Evolutionary conservation across 305 asterid species (phyloP), one percentile per base, ranked within the genome.

Genomic region (Solanum aculeatissimum): DNA sequence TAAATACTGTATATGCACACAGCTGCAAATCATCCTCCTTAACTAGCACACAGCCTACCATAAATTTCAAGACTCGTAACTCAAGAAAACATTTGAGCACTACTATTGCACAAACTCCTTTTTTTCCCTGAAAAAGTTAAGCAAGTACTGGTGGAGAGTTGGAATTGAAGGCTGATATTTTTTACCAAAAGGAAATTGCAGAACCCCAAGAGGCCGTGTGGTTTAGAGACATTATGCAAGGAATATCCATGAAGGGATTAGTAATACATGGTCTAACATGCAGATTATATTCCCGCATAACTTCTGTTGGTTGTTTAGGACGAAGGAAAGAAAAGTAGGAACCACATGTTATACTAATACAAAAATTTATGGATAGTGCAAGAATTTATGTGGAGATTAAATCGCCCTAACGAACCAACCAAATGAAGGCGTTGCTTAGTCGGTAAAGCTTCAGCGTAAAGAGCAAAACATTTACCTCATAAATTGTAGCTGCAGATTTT

Each of bases 401-500:
- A 66, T 66, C 45, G 4, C 14, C 74, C 74, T 3, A 66, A 25
- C 47, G 4, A 69, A 69, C 77, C 16, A 69, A 19, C 29, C 27
- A 69, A 69, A 69, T 38, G 45, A 66, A 7, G 8, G 25, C 58
- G 25, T 23, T 82, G 47, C 19, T 51, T 65, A 82, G 85, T 65
- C 47, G 23, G 29, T 40, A 79, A 54, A 23, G n/a, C 18, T 42
- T 57, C 49, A 42, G 38, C 42, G 14, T 6, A 49, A 66, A 51
- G 15, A 62, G 74, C 35, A 25, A 35, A 38, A 68, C 9, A 86
- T 95, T 89, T 72, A 94, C 98, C 98, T 95, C 95, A 81, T 94
- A 92, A 81, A 94, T 86, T 57, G 97, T 90, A 80, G 84, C 88
- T 69, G 98, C 96, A 85, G 94, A 94, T 89, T 95, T 97, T 38